Base-by-base conservation (phyloP, 2,329 filamentous ascomycete species). In the Ophiostoma piceae region DNA sequence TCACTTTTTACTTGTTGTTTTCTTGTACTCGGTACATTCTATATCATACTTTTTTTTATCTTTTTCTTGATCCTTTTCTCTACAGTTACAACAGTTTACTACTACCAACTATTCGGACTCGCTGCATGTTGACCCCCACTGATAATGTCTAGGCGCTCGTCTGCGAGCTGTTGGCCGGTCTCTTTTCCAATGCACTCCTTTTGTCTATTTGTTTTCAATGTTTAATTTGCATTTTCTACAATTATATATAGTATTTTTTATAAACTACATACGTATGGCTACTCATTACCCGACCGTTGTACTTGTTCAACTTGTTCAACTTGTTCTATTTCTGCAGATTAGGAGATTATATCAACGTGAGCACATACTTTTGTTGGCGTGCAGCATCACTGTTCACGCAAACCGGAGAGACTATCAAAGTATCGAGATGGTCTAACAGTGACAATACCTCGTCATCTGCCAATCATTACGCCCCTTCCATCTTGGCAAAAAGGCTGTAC, bases 401-500 rank as follows among this genome's bases (percentile, higher is more conserved):
- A 12, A 41, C 1, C 14, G 41, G 3, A 47, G 41, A 47, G 41
- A 16, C 16, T 47, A 8, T n/a, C 41, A 43, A 43, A 39, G 8
- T 39, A 39, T 39, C 37, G 14, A 43, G 41, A 43, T 16, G 16
- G 16, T 43, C 8, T 5, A 16, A 43, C 41, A 43, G 43, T 47
- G 43, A 47, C 43, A 47, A 19, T 16, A 19, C 43, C 43, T 57
- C 51, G 22, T 26, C 22, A 57, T 57, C n/a, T 11, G 51, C 12
- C 9, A 22, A 57, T 57, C n/a, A 26, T 57, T 47, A n/a, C 43
- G 19, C 16, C n/a, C 26, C 9, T 9, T 22, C 16, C 9, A 4
- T 57, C 51, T 57, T 57, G 51, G 51, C 51, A 57, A 22, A 26
- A 22, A 57, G 2, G 51, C n/a, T 57, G n/a, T 57, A 57, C 51